Conservation (phyloP, 441 rosid species). For the Codiaeum variegatum region DNA sequence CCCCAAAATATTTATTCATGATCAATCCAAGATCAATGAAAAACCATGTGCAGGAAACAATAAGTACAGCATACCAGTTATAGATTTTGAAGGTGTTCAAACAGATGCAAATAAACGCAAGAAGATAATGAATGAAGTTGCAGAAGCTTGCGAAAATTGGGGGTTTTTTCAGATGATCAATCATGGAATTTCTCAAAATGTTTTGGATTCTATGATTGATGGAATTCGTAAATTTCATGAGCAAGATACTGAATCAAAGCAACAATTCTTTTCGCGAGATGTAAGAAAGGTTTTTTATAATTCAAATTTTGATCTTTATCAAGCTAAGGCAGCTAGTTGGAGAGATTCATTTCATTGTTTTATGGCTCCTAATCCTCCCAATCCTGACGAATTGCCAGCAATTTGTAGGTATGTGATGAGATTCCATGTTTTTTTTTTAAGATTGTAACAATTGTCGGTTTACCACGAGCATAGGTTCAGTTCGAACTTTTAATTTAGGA, state of each 20-base stretch:
- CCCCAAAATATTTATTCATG: conserved; percentile 24
- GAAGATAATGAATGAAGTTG: conserved; percentile 6
- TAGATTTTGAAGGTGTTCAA: not conserved
- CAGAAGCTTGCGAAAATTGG: conserved; percentile 25
- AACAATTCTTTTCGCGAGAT: conserved; percentile 26
- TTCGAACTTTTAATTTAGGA: too few species aligned
- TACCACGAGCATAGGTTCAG: too few species aligned
- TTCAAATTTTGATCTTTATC: conserved; percentile 28
- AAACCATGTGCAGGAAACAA: not conserved
- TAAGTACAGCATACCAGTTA: not conserved
- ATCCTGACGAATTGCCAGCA: conserved; percentile 26
- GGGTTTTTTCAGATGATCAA: conserved; percentile 45
- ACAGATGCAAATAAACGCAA: not conserved
- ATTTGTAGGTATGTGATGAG: conserved; percentile 5
- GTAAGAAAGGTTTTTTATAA: not conserved
- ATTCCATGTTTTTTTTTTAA: too few species aligned
- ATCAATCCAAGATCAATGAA: not conserved
- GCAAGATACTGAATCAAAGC: conserved; percentile 19
- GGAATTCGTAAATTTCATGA: conserved; percentile 35
- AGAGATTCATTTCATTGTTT: conserved; percentile 27
- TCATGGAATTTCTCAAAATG: conserved; percentile 34
- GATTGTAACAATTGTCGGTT: too few species aligned
- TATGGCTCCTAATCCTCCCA: conserved; percentile 23
- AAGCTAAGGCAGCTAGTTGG: conserved; percentile 30
- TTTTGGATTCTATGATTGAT: conserved; percentile 29